Conservation (phyloP, 768 basidiomycete species). For the Podaxis mareebaensis region DNA sequence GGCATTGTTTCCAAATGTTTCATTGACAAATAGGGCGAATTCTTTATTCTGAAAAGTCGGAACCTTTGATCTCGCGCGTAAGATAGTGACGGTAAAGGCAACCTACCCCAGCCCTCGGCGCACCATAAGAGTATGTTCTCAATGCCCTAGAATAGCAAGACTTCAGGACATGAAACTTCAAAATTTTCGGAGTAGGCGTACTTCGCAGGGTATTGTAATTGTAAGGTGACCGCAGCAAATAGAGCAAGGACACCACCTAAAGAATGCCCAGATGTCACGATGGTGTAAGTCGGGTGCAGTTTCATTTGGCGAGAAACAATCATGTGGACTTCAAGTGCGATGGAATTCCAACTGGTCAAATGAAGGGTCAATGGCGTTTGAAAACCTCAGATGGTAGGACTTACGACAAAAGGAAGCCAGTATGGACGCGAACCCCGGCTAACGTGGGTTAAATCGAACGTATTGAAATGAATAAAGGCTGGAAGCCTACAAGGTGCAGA, state of each 20-base stretch:
- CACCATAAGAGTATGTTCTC: constrained; percentile 51
- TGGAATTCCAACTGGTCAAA: constrained; percentile 48
- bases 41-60: constrained; percentile 37
- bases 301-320: constrained; percentile 37
- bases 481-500: constrained; percentile 35
- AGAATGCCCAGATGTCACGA: constrained; percentile 55
- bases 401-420: constrained; percentile 52
- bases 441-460: background rate
- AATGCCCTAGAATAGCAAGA: constrained; percentile 26
- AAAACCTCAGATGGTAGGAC: constrained; percentile 10
- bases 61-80: background rate
- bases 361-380: background rate
- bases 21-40: constrained; percentile 48
- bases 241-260: constrained; percentile 54
- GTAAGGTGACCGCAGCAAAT: constrained; percentile 45
- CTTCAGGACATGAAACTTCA: background rate
- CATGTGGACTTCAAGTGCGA: constrained; percentile 39
- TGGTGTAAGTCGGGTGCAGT: constrained; percentile 34
- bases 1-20: constrained; percentile 37
- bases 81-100: background rate
- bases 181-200: constrained; percentile 20
- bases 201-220: constrained; percentile 40
- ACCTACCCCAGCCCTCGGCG: constrained; percentile 48
- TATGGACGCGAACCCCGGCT: constrained; percentile 47
- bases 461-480: background rate